Evolutionary conservation across 306 rosid genomes (phyloP), one percentile per base, ranked within the genome.

Genomic region (Cajanus cajan): DNA sequence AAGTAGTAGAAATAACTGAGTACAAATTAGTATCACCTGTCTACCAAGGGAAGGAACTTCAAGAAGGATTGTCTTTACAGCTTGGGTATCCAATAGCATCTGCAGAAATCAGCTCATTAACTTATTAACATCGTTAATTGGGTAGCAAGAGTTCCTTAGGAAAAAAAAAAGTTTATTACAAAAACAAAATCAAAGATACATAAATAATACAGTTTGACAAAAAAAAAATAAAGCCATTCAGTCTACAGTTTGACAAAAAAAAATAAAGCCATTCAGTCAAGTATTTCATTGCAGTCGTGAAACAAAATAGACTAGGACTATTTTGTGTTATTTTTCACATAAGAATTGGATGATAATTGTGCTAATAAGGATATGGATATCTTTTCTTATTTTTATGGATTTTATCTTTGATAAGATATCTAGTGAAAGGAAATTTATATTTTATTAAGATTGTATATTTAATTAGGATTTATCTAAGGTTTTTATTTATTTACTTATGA

Each of bases 21-120:
- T 19, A 37, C 51, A 69, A 40, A 67, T 40, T 58, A 41, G 24
- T 40, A 77, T 80, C 68, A 95, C 99, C 93, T 95, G 98, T 77
- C 93, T 93, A 85, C 97, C 99, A 68, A 95, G 99, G 83, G 98
- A 87, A 75, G 99, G 99, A 87, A 95, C 90, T 58, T 95, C 99
- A 52, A 95, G 89, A 80, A 95, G 97, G 87, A 95, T 90, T 8
- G 99, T 91, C 91, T 95, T 95, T 41, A 95, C 99, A 64, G 98
- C 99, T 91, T 95, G 99, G 65, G 99, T 93, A 82, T 95, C 98
- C 91, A 95, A 74, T 69, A 95, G 79, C 99, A 95, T 95, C 99
- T 95, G 96, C 81, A 86, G 81, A 63, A 85, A 77, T 71, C 79
- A 82, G 69, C 76, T 34, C 69, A 75, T 34, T 66, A 64, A 43